Percentiles rank a stretch among this genome's conserved stretches.
phyloP scores from a whole-genome alignment of 257 asterid genomes.

The Capsicum baccatum region DNA sequence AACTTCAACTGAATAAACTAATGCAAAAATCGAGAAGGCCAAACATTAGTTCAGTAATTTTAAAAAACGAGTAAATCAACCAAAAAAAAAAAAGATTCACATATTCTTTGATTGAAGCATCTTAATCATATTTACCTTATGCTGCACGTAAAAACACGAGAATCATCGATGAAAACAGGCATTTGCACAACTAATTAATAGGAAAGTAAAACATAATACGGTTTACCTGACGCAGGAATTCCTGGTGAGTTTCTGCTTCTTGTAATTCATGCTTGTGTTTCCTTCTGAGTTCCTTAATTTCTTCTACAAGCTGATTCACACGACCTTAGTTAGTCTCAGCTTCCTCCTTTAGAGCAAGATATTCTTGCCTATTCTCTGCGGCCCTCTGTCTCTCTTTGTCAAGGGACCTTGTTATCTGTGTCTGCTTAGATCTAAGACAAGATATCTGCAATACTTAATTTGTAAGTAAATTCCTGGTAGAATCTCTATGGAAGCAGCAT shows the following conservation, averaged over 20 bases:
- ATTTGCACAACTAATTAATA: conserved; percentile 14
- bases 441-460: conserved; percentile 68
- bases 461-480: conserved; percentile 43
- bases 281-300: conserved; percentile 76
- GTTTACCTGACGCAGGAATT: conserved; percentile 84
- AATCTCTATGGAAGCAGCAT: conserved; percentile 23
- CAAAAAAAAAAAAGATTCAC: background rate
- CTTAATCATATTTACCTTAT: conserved; percentile 5
- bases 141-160: conserved; percentile 21
- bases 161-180: conserved; percentile 11
- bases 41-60: background rate
- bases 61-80: background rate
- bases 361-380: conserved; percentile 87
- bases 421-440: conserved; percentile 98
- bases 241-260: conserved; percentile 78
- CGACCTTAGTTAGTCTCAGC: conserved; percentile 90
- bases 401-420: conserved; percentile 83
- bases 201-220: conserved; percentile 24
- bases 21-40: background rate
- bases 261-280: conserved; percentile 93
- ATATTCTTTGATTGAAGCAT: conserved; percentile 17
- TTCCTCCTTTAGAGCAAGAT: conserved; percentile 93
- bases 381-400: conserved; percentile 96
- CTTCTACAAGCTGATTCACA: conserved; percentile 77
- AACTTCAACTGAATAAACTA: conserved; percentile 24